A percentile compares a stretch with the other conserved stretches of the same genome.
These are phyloP conservation scores for Luffa aegyptiaca DNA, from an alignment of 306 rosid species.

Conservation along the genomic window DNA sequence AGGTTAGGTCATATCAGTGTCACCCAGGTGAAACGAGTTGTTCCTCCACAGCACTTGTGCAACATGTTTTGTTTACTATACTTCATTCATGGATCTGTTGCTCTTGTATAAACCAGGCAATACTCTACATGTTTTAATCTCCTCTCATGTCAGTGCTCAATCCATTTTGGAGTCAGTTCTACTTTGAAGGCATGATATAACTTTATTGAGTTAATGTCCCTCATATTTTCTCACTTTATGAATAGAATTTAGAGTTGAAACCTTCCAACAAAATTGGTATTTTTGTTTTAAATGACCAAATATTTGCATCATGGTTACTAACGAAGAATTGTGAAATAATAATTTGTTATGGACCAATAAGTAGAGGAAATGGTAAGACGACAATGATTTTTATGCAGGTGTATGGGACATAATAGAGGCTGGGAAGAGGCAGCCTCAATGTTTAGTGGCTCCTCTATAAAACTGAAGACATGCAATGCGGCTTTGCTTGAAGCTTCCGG, in stretches of 20 bases:
- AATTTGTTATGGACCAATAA: background rate
- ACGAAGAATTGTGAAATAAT: background rate
- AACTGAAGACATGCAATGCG: constrained; percentile 83
- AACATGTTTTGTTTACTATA: background rate
- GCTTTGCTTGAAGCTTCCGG: constrained; percentile 87
- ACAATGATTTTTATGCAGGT: constrained; percentile 33
- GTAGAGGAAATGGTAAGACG: background rate
- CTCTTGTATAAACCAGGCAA: background rate
- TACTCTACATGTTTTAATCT: background rate
- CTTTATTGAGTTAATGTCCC: background rate
- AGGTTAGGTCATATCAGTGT: background rate
- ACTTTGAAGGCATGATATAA: background rate
- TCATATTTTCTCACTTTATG: background rate
- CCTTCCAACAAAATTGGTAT: background rate
- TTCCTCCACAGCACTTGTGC: background rate
- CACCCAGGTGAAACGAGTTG: background rate
- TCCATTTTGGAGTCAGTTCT: background rate
- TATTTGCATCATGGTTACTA: background rate
- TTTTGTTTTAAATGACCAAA: background rate
- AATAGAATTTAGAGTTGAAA: background rate
- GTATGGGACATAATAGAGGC: constrained; percentile 98
- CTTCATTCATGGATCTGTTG: background rate
- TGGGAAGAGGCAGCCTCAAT: constrained; percentile 99
- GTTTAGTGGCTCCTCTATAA: constrained; percentile 73
- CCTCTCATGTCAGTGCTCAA: background rate